A percentile compares a stretch with the other conserved stretches of the same genome.
phyloP scores from a whole-genome alignment of 768 basidiomycete species.

The Epithele typhae region DNA sequence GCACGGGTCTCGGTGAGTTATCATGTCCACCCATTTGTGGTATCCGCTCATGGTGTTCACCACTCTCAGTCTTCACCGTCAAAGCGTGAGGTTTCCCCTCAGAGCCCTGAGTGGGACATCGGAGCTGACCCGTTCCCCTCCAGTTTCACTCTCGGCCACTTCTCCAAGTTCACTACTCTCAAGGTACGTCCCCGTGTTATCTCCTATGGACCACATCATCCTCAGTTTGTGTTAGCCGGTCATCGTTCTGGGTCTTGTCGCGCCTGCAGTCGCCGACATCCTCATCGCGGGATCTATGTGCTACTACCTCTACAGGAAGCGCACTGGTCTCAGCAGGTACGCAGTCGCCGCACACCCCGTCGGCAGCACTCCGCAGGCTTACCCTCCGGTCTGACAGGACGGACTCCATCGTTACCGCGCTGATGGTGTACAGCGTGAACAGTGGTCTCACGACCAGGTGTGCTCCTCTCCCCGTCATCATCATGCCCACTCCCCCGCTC shows the following conservation, averaged over 20 bases:
- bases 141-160: slow-evolving; percentile 27
- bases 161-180: slow-evolving; percentile 31
- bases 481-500: too few relatives aligned
- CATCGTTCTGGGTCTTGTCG: slow-evolving; percentile 39
- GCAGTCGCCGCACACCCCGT: too few relatives aligned
- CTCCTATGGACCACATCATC: too few relatives aligned
- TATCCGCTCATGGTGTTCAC: not conserved
- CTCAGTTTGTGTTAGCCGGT: slow-evolving; percentile 51
- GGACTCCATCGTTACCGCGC: slow-evolving; percentile 21
- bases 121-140: too few relatives aligned
- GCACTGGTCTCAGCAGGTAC: slow-evolving; percentile 43
- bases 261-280: slow-evolving; percentile 45
- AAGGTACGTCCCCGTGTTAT: slow-evolving; percentile 17
- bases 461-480: too few relatives aligned
- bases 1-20: slow-evolving; percentile 18
- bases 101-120: too few relatives aligned
- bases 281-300: slow-evolving; percentile 45
- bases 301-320: slow-evolving; percentile 41
- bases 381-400: too few relatives aligned
- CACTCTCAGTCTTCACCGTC: slow-evolving; percentile 38
- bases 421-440: slow-evolving; percentile 25
- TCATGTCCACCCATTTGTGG: not conserved
- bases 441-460: slow-evolving; percentile 24
- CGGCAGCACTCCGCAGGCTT: too few relatives aligned
- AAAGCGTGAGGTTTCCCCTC: slow-evolving; percentile 34